Evolutionary conservation across 1,284 basidiomycete species (phyloP).

Genomic region (Cryptococcus sp.): DNA sequence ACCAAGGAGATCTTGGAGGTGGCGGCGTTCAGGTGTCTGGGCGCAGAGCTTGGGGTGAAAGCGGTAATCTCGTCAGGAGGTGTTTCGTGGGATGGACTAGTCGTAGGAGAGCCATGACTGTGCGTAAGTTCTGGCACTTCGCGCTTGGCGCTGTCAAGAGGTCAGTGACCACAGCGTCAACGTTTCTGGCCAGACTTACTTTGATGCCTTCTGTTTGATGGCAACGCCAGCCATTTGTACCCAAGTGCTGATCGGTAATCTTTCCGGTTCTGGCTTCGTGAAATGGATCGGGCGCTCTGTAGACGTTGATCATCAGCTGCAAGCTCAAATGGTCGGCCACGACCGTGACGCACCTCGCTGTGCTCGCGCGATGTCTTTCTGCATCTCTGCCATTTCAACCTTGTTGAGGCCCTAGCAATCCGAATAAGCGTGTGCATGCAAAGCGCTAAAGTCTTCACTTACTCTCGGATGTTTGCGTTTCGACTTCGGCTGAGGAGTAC

Average conservation of each 20-base stretch:
- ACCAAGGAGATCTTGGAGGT: background rate
- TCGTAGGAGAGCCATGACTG: conserved; percentile 14
- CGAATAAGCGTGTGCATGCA: background rate
- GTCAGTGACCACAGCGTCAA: background rate
- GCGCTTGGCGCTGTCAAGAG: background rate
- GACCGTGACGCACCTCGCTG: conserved; percentile 27
- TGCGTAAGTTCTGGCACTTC: conserved; percentile 16
- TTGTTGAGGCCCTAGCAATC: conserved; percentile 32
- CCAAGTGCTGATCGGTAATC: conserved; percentile 32
- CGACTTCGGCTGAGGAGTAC: conserved; percentile 1
- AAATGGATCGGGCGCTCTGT: conserved; percentile 27
- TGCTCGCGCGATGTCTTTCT: conserved; percentile 35
- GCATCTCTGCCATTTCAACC: conserved; percentile 29
- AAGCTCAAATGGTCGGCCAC: too few relatives aligned
- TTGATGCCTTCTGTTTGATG: conserved; percentile 1
- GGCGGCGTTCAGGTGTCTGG: background rate
- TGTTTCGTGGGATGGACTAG: conserved; percentile 22
- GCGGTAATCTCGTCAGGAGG: conserved; percentile 36
- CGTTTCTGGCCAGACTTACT: background rate
- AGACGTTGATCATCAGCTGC: background rate
- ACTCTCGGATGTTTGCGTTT: conserved; percentile 12
- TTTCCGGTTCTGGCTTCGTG: conserved; percentile 18
- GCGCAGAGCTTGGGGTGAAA: conserved; percentile 36
- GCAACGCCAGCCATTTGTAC: conserved; percentile 17
- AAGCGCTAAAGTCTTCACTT: background rate